A percentile compares a stretch with the other conserved stretches of the same genome.
Conservation (phyloP, 1,284 basidiomycete species). For the Waitea zeae region DNA sequence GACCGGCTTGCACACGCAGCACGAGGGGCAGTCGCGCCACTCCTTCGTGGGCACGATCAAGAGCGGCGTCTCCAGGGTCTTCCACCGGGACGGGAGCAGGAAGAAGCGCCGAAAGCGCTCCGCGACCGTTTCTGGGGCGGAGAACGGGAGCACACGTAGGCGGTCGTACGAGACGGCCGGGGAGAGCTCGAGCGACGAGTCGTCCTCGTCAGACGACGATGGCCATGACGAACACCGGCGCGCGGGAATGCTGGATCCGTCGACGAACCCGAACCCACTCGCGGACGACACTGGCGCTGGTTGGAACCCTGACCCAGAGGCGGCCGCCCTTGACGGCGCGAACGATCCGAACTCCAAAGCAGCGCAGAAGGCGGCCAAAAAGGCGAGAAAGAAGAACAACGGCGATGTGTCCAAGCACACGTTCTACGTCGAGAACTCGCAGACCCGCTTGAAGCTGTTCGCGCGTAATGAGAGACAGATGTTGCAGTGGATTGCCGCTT, state of each 20-base stretch:
- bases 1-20: constrained; percentile 6
- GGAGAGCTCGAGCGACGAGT: constrained; percentile 12
- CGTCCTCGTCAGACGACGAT: constrained; percentile 14
- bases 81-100: constrained; percentile 21
- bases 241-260: constrained; percentile 52
- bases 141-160: not conserved
- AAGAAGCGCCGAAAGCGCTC: not conserved
- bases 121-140: not conserved
- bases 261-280: constrained; percentile 49
- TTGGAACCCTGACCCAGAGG: constrained; percentile 7
- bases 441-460: constrained; percentile 75
- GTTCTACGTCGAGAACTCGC: constrained; percentile 87
- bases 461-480: constrained; percentile 94
- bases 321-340: constrained; percentile 11
- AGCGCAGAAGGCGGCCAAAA: constrained; percentile 11
- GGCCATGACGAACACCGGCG: constrained; percentile 14
- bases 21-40: constrained; percentile 11
- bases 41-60: constrained; percentile 34
- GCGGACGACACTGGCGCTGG: constrained; percentile 11
- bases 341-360: constrained; percentile 9
- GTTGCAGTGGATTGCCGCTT: constrained; percentile 90
- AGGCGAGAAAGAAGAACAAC: constrained; percentile 23
- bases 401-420: constrained; percentile 76
- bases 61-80: constrained; percentile 26
- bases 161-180: not conserved